phyloP scores from a whole-genome alignment of 768 basidiomycete species.

The Leccinum aurantiacum region DNA sequence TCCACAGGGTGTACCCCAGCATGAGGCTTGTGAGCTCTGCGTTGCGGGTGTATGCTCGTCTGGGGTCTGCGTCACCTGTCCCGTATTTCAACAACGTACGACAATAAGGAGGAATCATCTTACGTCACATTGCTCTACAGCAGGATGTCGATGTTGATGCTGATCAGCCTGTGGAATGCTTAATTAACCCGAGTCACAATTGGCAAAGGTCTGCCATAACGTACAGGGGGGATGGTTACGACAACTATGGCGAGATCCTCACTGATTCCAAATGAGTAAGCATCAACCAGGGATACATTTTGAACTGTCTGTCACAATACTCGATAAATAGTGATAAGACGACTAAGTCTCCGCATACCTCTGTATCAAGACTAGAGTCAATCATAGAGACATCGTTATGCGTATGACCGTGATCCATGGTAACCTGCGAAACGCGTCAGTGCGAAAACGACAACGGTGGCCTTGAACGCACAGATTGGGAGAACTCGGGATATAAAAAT shows the following conservation, averaged over 20 bases:
- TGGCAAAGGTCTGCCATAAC: background rate
- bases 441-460: background rate
- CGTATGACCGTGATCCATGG: no score
- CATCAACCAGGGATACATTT: background rate
- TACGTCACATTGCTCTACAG: background rate
- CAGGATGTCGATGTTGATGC: background rate
- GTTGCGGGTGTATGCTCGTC: background rate
- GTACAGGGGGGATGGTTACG: background rate
- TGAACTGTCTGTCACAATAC: background rate
- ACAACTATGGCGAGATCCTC: background rate
- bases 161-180: background rate
- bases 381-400: no score
- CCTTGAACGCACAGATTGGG: background rate
- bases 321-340: background rate
- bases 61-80: background rate
- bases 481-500: background rate
- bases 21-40: background rate
- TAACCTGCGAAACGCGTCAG: background rate
- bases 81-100: background rate
- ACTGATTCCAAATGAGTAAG: no score
- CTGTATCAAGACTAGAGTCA: background rate
- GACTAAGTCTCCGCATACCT: background rate
- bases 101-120: background rate
- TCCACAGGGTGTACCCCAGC: background rate
- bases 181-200: background rate